Percentiles rank a stretch among this genome's conserved stretches.
Conservation (phyloP, 2,329 filamentous ascomycete genomes). For the Cyclaneusma minus region DNA sequence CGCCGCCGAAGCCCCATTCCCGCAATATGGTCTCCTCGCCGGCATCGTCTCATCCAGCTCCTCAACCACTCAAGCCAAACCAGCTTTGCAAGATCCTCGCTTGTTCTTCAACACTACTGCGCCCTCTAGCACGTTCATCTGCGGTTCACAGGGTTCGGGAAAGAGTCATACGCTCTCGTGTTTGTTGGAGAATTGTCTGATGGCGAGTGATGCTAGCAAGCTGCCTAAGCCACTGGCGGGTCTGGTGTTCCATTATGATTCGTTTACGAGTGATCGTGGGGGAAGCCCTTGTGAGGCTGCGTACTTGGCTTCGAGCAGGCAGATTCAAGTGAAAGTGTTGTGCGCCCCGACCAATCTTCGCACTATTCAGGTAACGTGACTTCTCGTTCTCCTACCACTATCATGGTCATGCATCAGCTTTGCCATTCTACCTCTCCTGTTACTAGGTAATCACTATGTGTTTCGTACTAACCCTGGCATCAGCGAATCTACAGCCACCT, state of each 20-base stretch:
- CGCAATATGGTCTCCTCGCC: slow-evolving; percentile 14
- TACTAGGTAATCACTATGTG: too few species aligned
- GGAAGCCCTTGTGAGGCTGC: slow-evolving; percentile 34
- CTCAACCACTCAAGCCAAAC: neutral
- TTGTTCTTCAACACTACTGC: slow-evolving; percentile 35
- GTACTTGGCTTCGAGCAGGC: slow-evolving; percentile 28
- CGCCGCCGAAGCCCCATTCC: slow-evolving; percentile 4
- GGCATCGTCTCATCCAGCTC: slow-evolving; percentile 2
- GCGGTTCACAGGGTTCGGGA: slow-evolving; percentile 45
- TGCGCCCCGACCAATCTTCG: slow-evolving; percentile 31
- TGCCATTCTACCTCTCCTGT: too few species aligned
- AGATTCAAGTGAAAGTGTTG: slow-evolving; percentile 32
- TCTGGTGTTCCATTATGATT: slow-evolving; percentile 40
- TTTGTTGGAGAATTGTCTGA: slow-evolving; percentile 32
- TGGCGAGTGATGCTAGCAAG: slow-evolving; percentile 21
- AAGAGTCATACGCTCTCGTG: slow-evolving; percentile 45
- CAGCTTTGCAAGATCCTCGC: slow-evolving; percentile 10
- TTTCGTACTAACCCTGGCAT: neutral
- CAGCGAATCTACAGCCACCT: slow-evolving; percentile 22
- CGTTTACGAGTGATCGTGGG: slow-evolving; percentile 22
- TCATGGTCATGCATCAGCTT: too few species aligned
- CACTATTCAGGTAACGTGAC: slow-evolving; percentile 19
- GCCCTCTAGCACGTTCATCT: slow-evolving; percentile 44
- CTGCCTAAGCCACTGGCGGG: slow-evolving; percentile 32
- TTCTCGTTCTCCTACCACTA: neutral